These are phyloP conservation scores for Fulvia fulva DNA, from an alignment of 2,329 filamentous ascomycete genomes.

Conservation along the genomic window DNA sequence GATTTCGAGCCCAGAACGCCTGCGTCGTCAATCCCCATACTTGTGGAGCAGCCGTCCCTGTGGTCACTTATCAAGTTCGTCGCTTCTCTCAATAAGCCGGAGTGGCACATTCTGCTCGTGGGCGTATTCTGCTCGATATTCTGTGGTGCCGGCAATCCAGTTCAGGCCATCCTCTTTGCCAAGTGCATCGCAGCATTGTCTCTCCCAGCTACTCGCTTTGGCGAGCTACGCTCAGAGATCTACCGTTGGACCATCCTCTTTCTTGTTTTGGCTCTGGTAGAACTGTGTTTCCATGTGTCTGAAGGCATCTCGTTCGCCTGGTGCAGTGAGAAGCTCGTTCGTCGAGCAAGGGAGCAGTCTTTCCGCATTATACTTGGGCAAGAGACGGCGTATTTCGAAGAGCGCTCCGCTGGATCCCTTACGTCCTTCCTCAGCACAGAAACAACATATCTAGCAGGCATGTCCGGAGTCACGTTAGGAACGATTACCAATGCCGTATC, in stretches of 20 bases:
- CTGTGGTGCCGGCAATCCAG: conserved; percentile 73
- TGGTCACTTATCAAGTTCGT: conserved; percentile 75
- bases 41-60: too few species aligned
- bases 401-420: conserved; percentile 40
- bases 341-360: conserved; percentile 71
- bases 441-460: conserved; percentile 53
- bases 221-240: conserved; percentile 28
- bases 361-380: conserved; percentile 85
- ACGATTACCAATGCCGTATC: conserved; percentile 42
- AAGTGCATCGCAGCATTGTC: conserved; percentile 74
- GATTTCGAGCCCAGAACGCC: too few species aligned
- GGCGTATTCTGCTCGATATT: conserved; percentile 72
- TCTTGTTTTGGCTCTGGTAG: conserved; percentile 48
- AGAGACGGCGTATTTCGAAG: conserved; percentile 84
- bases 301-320: conserved; percentile 73
- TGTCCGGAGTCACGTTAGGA: conserved; percentile 46
- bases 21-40: too few species aligned
- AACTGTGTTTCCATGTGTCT: conserved; percentile 38
- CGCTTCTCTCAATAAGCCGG: conserved; percentile 67
- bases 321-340: conserved; percentile 76
- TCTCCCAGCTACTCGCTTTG: conserved; percentile 48
- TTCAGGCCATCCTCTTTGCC: conserved; percentile 73
- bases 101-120: conserved; percentile 65
- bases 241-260: conserved; percentile 54
- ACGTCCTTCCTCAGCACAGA: conserved; percentile 44